Evolutionary conservation across 208 protist genomes (phyloP).

Genomic region (Lotmaria passim): DNA sequence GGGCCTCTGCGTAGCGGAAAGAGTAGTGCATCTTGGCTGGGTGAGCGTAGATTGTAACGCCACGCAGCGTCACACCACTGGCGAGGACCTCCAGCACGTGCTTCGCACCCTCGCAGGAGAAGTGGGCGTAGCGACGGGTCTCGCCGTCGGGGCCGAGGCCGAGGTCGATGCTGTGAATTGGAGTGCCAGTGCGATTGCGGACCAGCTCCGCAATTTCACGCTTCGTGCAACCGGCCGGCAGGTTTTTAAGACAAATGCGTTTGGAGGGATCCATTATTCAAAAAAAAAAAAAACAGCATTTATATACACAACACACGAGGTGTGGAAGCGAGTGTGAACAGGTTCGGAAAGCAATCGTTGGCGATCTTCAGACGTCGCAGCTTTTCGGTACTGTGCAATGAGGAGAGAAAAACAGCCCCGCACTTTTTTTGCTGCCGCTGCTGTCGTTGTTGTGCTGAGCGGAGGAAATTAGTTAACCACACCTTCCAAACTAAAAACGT

Average conservation of each 20-base stretch:
- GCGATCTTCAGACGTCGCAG: too few species aligned
- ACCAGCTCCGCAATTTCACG: conserved; percentile 85
- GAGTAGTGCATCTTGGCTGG: conserved; percentile 74
- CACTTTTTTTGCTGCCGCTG: too few species aligned
- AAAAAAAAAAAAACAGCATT: not conserved
- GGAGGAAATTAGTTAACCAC: too few species aligned
- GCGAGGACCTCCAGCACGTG: conserved; percentile 74
- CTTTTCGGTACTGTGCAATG: too few species aligned
- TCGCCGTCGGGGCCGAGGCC: conserved; percentile 62
- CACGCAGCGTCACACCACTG: conserved; percentile 43
- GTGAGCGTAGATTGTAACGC: conserved; percentile 47
- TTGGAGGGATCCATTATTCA: conserved; percentile 83
- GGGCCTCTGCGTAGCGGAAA: conserved; percentile 68
- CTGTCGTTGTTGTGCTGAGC: too few species aligned
- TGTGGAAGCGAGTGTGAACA: too few species aligned
- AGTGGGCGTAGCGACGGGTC: conserved; percentile 80
- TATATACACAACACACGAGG: not conserved
- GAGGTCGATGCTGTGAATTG: conserved; percentile 87
- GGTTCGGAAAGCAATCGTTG: too few species aligned
- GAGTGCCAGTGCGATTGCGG: conserved; percentile 74
- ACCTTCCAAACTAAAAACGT: too few species aligned
- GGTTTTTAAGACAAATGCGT: conserved; percentile 86
- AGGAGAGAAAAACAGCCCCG: too few species aligned
- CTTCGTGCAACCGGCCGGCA: conserved; percentile 82
- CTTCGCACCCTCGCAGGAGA: conserved; percentile 85